Conservation (phyloP, 1,284 basidiomycete species). For the Cutaneotrichosporon sp. region DNA sequence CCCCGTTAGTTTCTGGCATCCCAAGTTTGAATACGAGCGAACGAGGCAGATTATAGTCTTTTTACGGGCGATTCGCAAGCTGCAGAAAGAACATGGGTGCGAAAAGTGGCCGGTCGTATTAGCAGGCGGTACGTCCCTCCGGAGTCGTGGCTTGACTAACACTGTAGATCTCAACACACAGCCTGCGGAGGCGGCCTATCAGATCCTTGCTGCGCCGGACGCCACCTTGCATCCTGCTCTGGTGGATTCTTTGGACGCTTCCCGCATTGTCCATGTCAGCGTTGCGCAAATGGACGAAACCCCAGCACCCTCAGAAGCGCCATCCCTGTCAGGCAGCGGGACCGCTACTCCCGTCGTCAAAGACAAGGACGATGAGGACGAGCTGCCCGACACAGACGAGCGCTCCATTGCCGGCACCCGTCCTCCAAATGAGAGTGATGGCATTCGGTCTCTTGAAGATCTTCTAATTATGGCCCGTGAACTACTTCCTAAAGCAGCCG, state of each 20-base stretch:
- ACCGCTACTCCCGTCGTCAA: slow-evolving; percentile 34
- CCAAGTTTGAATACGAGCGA: slow-evolving; percentile 84
- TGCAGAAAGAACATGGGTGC: slow-evolving; percentile 54
- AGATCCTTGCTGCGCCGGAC: slow-evolving; percentile 60
- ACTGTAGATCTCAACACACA: slow-evolving; percentile 82
- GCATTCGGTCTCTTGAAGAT: slow-evolving; percentile 62
- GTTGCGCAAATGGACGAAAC: slow-evolving; percentile 56
- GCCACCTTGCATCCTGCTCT: slow-evolving; percentile 57
- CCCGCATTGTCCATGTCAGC: slow-evolving; percentile 74
- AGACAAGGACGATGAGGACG: slow-evolving; percentile 52
- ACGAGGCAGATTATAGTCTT: slow-evolving; percentile 59
- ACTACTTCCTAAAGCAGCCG: slow-evolving; percentile 20
- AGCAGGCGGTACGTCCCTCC: slow-evolving; percentile 68
- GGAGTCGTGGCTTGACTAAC: too few relatives aligned
- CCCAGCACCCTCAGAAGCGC: slow-evolving; percentile 6
- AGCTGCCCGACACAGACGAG: slow-evolving; percentile 57
- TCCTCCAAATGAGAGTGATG: slow-evolving; percentile 58
- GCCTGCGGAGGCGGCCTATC: slow-evolving; percentile 79
- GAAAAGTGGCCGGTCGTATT: slow-evolving; percentile 70
- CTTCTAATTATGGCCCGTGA: slow-evolving; percentile 56
- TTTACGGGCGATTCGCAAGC: slow-evolving; percentile 60
- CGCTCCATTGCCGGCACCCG: slow-evolving; percentile 69
- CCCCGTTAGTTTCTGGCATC: slow-evolving; percentile 73
- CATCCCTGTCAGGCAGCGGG: slow-evolving; percentile 9
- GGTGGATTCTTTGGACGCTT: slow-evolving; percentile 55